Conservation (phyloP, 495 filamentous ascomycete genomes). For the Tuber melanosporum region DNA sequence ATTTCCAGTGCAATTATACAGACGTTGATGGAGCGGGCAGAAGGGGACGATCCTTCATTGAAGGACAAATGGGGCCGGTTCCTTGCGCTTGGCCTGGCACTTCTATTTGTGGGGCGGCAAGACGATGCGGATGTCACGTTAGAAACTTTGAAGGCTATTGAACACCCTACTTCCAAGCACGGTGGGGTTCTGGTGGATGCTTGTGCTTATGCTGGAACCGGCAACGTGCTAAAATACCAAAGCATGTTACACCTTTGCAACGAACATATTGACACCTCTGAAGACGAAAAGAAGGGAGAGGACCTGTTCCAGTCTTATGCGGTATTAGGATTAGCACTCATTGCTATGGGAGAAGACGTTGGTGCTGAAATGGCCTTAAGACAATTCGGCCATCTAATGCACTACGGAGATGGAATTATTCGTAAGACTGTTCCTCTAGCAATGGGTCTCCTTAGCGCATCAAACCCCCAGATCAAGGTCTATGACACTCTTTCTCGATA, state of each 20-base stretch:
- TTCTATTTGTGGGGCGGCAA: slow-evolving; percentile 91
- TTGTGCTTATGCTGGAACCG: slow-evolving; percentile 95
- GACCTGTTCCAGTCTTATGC: slow-evolving; percentile 93
- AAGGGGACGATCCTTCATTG: slow-evolving; percentile 75
- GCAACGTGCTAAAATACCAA: slow-evolving; percentile 92
- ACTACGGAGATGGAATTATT: slow-evolving; percentile 96
- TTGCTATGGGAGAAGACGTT: slow-evolving; percentile 97
- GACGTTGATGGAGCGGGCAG: slow-evolving; percentile 61
- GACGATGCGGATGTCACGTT: slow-evolving; percentile 94
- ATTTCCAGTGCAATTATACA: slow-evolving; percentile 82
- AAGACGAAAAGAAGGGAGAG: slow-evolving; percentile 84
- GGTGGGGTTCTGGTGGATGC: slow-evolving; percentile 87
- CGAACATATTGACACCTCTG: slow-evolving; percentile 86
- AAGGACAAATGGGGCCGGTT: slow-evolving; percentile 98
- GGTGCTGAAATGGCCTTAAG: slow-evolving; percentile 98
- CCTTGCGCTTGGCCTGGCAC: slow-evolving; percentile 85
- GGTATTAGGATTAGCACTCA: slow-evolving; percentile 84
- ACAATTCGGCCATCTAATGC: slow-evolving; percentile 97
- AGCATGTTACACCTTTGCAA: slow-evolving; percentile 95
- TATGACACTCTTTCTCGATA: slow-evolving; percentile 98
- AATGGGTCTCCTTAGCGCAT: slow-evolving; percentile 91
- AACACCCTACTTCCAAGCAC: slow-evolving; percentile 89
- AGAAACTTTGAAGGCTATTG: slow-evolving; percentile 89
- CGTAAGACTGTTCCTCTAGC: slow-evolving; percentile 93
- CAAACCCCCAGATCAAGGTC: slow-evolving; percentile 99